Percentiles rank a stretch among this genome's conserved stretches.
Evolutionary conservation across 2,329 filamentous ascomycete genomes (phyloP).

Genomic region (Fusarium torreyae): DNA sequence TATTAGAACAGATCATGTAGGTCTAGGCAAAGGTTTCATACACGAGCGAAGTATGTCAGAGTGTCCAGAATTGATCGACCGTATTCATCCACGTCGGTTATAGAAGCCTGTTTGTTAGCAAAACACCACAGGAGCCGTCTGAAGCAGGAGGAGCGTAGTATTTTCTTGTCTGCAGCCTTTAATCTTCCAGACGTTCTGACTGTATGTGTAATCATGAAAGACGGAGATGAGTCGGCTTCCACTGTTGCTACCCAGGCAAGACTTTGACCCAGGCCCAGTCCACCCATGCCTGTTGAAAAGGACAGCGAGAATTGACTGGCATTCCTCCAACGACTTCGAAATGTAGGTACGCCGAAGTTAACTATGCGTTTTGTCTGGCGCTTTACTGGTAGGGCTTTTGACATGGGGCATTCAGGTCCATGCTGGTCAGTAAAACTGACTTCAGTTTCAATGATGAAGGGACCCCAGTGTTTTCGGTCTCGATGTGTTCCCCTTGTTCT

Average conservation of each 20-base stretch:
- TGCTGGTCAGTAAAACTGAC: neutral
- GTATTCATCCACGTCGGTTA: neutral
- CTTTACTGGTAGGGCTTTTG: neutral
- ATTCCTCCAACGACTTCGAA: neutral
- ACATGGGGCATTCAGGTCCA: neutral
- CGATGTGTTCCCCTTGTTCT: neutral
- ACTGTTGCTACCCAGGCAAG: neutral
- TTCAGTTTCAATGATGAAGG: neutral
- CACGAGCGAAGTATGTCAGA: no score
- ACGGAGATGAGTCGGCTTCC: neutral
- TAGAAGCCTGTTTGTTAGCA: neutral
- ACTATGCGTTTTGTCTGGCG: neutral
- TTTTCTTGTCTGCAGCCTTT: no score
- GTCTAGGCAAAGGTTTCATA: no score
- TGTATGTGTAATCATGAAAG: no score
- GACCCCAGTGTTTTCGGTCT: neutral
- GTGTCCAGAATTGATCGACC: neutral
- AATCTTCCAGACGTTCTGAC: no score
- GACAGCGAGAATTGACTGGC: neutral
- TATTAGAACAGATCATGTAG: no score
- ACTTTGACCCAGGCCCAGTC: neutral
- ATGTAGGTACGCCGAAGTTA: neutral
- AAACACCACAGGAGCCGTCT: neutral
- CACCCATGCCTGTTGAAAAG: neutral
- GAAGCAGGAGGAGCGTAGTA: no score